Evolutionary conservation across 805 yeast genomes (phyloP).

Genomic region (Debaryomyces maramus): DNA sequence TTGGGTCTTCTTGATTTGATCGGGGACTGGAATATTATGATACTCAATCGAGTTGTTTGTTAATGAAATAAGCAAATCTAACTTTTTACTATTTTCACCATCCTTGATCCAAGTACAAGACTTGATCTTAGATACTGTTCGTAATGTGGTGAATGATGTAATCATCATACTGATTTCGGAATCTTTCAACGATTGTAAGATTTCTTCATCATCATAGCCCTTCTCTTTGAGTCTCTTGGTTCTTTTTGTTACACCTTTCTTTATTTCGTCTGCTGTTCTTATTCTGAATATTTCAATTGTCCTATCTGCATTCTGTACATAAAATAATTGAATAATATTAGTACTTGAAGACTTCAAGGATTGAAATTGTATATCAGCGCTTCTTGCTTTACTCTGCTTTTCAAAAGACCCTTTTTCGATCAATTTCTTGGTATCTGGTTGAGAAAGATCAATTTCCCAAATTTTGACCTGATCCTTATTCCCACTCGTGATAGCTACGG

Average conservation of each 20-base stretch:
- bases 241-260: slow-evolving; percentile 74
- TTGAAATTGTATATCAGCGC: slow-evolving; percentile 57
- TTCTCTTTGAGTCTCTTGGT: slow-evolving; percentile 75
- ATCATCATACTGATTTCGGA: slow-evolving; percentile 57
- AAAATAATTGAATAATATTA: slow-evolving; percentile 50
- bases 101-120: slow-evolving; percentile 61
- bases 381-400: slow-evolving; percentile 75
- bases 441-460: slow-evolving; percentile 68
- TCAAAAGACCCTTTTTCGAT: slow-evolving; percentile 63
- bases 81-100: slow-evolving; percentile 39
- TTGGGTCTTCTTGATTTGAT: slow-evolving; percentile 50
- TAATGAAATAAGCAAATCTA: slow-evolving; percentile 65
- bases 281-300: slow-evolving; percentile 78
- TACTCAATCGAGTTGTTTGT: slow-evolving; percentile 75
- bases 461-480: slow-evolving; percentile 78
- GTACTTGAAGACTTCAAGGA: slow-evolving; percentile 24
- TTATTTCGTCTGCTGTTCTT: slow-evolving; percentile 73
- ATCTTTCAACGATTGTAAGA: slow-evolving; percentile 42
- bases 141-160: slow-evolving; percentile 66
- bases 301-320: slow-evolving; percentile 76
- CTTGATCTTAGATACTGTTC: slow-evolving; percentile 64
- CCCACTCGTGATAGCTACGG: slow-evolving; percentile 67
- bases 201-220: slow-evolving; percentile 59
- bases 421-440: slow-evolving; percentile 50
- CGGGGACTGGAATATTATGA: slow-evolving; percentile 58